Base-by-base conservation (phyloP, 176 grass and related monocot species). In the Carex littledalei region DNA sequence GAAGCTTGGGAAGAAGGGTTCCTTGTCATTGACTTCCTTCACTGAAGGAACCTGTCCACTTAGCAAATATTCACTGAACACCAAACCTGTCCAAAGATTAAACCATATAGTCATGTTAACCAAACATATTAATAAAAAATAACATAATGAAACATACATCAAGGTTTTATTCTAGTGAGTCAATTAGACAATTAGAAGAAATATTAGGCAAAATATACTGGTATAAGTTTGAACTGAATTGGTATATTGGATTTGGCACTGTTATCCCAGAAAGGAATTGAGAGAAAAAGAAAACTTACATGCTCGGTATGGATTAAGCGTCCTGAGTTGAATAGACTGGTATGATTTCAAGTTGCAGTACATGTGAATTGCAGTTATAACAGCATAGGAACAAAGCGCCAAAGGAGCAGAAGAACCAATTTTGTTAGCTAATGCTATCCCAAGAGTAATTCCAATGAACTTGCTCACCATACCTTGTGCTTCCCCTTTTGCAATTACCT, bases 391-490 rank as follows among this genome's bases (percentile, higher is more conserved):
- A 87, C 86, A 84, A 89, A 98, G 95, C 84, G 95, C 93, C 84
- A 98, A 84, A 86, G 95, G 87, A 73, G 89, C 90, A 58, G 95
- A 98, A 34, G 95, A 89, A 82, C 91, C 91, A 78, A 95, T 86
- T 9, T 86, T 88, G 85, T 94, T 95, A 84, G 88, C 91, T 67
- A 98, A 84, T 9, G 84, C 91, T 85, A 98, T 98, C 32, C 95
- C 95, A 74, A 98, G 82, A 69, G 89, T 87, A 80, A 98, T 98
- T 37, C 95, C 95, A 34, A 95, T 18, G 80, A 98, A 95, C 78
- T 98, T 98, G 95, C 95, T 98, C 57, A 98, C 83, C 95, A 98
- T 98, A 87, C 95, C 95, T 85, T 98, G 95, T 12, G 95, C 95
- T 90, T 98, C 95, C 37, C 95, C 95, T 94, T 98, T 98, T 50